Percentiles rank a stretch among this genome's conserved stretches.
phyloP scores from a whole-genome alignment of 2,329 filamentous ascomycete genomes.

The Sclerotinia glacialis region DNA sequence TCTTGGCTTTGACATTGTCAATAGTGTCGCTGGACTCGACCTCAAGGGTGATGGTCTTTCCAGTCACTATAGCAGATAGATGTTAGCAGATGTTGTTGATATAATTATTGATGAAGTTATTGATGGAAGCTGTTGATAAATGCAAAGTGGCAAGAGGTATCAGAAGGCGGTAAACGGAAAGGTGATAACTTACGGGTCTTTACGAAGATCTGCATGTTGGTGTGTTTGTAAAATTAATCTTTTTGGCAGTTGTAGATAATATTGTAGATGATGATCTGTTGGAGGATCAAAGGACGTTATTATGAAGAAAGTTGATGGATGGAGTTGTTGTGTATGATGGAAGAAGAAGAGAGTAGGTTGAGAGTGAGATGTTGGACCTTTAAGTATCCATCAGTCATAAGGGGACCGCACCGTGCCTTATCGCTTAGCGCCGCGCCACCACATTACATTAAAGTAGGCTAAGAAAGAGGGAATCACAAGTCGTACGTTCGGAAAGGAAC shows the following conservation, averaged over 20 bases:
- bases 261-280: slow-evolving; percentile 21
- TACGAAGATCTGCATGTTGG: slow-evolving; percentile 91
- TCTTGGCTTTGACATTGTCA: slow-evolving; percentile 98
- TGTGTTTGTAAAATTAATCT: slow-evolving; percentile 25
- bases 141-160: slow-evolving; percentile 47
- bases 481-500: background rate
- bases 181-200: slow-evolving; percentile 73
- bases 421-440: slow-evolving; percentile 22
- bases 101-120: slow-evolving; percentile 41
- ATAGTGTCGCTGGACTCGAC: slow-evolving; percentile 99
- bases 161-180: slow-evolving; percentile 28
- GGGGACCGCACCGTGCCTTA: slow-evolving; percentile 15
- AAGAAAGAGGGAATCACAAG: slow-evolving; percentile 11
- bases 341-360: slow-evolving; percentile 17
- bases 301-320: slow-evolving; percentile 10
- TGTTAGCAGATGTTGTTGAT: slow-evolving; percentile 58
- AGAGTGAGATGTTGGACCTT: slow-evolving; percentile 31
- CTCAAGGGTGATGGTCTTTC: slow-evolving; percentile 98
- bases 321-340: slow-evolving; percentile 14
- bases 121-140: slow-evolving; percentile 47
- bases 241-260: slow-evolving; percentile 23
- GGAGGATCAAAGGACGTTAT: slow-evolving; percentile 11
- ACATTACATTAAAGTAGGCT: background rate
- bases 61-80: slow-evolving; percentile 69
- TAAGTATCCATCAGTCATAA: slow-evolving; percentile 16